Evolutionary conservation across 2,329 filamentous ascomycete species (phyloP), one percentile per base, ranked within the genome.

Genomic region (Hortaea sp.): DNA sequence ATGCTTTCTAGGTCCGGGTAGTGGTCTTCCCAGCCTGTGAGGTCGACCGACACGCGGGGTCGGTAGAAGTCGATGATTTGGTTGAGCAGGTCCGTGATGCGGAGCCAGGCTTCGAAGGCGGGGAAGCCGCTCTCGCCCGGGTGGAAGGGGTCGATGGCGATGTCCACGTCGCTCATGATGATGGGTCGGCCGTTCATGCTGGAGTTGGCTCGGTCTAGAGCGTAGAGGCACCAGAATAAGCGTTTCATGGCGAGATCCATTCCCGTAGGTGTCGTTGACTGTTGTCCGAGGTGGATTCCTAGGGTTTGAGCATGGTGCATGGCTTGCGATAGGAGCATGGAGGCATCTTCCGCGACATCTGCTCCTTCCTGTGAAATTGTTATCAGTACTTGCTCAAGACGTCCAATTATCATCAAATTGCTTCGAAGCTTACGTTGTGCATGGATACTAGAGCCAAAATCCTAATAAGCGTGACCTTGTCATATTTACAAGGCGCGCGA

Each of bases 171-270:
- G 43, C 68, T 65, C 64, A 74, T 72, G 39, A 72, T 63, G 42
- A 71, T 54, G 3, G 71, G 71, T 37, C 71, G 61, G 11, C 69
- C 70, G 41, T 71, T 69, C 53, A 70, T 69, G 38, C 65, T 69
- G 5, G 69, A 68, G 42, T 71, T 73, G 39, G 71, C 60, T 41
- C 71, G 69, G 48, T 73, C 71, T 1, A 74, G 60, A 49, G 66
- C 67, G 69, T 70, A 74, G 1, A 74, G 57, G 52, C 67, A 70
- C 70, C 71, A 74, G 49, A 73, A 74, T 0, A 74, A 55, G 34
- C 69, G 63, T 49, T 73, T 69, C 30, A 69, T 56, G 29, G 68
- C 63, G 3, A 58, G 41, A 35, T 57, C 57, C 12, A 49, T 51
- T n/a, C 56, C 47, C 32, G 51, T 41, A 27, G 12, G 49, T 3